Conservation (phyloP, 306 rosid genomes). For the Inga leiocalycina region DNA sequence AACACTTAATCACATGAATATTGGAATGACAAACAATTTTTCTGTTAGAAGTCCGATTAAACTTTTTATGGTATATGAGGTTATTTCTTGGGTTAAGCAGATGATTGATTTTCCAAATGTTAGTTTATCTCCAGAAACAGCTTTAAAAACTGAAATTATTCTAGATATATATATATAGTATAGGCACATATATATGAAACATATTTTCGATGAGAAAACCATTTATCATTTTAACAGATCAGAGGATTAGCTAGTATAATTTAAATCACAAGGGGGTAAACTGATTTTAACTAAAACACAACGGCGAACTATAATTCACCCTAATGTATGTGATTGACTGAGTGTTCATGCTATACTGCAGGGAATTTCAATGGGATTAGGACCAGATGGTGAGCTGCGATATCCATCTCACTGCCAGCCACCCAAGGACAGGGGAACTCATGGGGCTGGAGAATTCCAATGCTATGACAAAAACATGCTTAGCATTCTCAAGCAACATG, state of each 20-base stretch:
- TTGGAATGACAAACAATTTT: neutral
- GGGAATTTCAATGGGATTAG: constrained; percentile 88
- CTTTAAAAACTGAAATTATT: neutral
- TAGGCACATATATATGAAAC: neutral
- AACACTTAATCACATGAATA: neutral
- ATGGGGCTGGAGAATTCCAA: neutral
- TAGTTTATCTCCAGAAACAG: neutral
- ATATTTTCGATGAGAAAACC: neutral
- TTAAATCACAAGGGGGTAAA: neutral
- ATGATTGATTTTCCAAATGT: neutral
- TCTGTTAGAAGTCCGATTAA: neutral
- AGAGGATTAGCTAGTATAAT: neutral
- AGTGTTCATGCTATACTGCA: constrained; percentile 39
- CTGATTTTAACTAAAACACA: neutral
- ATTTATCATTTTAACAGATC: neutral
- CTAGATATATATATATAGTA: neutral
- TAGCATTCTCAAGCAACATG: neutral
- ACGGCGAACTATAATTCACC: neutral
- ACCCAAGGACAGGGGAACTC: neutral
- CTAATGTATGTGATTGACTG: constrained; percentile 18
- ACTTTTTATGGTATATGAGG: neutral
- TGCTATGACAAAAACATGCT: constrained; percentile 4
- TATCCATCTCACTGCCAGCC: constrained; percentile 76
- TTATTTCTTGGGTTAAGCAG: neutral
- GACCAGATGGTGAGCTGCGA: constrained; percentile 89